Evolutionary conservation across 352 stramenopile genomes (phyloP).

Genomic region (Pythium scleroteichum): DNA sequence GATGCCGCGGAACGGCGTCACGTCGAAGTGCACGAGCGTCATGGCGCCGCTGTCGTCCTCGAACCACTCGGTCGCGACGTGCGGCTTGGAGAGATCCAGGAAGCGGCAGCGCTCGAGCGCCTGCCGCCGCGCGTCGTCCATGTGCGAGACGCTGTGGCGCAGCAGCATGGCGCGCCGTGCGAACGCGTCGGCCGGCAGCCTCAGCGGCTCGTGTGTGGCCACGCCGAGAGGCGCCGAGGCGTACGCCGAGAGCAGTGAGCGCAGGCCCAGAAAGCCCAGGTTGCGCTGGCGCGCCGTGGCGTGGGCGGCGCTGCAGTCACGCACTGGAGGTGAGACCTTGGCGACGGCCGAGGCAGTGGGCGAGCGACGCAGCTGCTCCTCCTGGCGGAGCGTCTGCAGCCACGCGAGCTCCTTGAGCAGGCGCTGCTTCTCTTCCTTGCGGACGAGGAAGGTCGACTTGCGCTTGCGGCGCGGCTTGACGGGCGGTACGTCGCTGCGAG

Average conservation of each 20-base stretch:
- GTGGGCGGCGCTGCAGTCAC: not conserved
- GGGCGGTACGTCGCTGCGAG: no score
- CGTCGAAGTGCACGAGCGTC: slow-evolving; percentile 40
- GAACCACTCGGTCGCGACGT: slow-evolving; percentile 41
- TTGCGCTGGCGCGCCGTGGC: slow-evolving; percentile 4
- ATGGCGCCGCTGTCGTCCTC: slow-evolving; percentile 35
- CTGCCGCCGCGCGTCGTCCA: slow-evolving; percentile 39
- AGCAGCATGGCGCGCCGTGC: slow-evolving; percentile 36
- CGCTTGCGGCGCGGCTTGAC: slow-evolving; percentile 9
- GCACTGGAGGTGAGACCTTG: no score
- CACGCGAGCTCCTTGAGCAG: slow-evolving; percentile 13
- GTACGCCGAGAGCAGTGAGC: slow-evolving; percentile 18
- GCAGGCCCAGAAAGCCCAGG: slow-evolving; percentile 5
- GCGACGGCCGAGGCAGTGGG: not conserved
- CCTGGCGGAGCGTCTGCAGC: slow-evolving; percentile 11
- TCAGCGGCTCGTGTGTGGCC: slow-evolving; percentile 1
- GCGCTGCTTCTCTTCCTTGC: slow-evolving; percentile 27
- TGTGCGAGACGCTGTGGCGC: slow-evolving; percentile 32
- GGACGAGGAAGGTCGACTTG: slow-evolving; percentile 23
- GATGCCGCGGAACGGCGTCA: slow-evolving; percentile 39
- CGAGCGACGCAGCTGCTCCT: not conserved
- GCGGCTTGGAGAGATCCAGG: slow-evolving; percentile 36
- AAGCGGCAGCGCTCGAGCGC: slow-evolving; percentile 36
- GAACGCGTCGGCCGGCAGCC: slow-evolving; percentile 12
- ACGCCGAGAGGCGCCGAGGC: not conserved